Base-by-base conservation (phyloP, 2,329 filamentous ascomycete species). In the Coniochaeta sp. region DNA sequence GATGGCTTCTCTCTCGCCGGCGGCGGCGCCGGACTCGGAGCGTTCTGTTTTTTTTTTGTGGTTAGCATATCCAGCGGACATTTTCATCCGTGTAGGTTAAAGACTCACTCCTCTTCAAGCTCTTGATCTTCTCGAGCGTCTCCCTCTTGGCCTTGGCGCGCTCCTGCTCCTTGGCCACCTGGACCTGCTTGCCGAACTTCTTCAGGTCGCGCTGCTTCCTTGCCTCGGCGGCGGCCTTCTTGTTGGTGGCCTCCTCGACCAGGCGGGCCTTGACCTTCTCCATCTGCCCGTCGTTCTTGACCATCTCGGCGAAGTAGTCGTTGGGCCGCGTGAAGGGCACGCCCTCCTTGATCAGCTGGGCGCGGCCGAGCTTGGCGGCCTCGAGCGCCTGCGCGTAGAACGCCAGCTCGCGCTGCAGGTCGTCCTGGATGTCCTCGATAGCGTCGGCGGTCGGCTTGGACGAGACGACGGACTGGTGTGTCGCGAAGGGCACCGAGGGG, bases 281-380 rank as follows among this genome's bases (percentile, higher is more conserved):
- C 95, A 99, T 99, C 75, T 97, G 95, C 69, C 96, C 93, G 72
- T 99, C 95, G 70, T 89, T 91, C 85, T 98, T 98, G 70, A 97
- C 88, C 93, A 98, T 99, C 81, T 99, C 95, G 52, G 95, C 95
- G 69, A 99, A 99, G 78, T 96, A 99, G 77, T 99, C 95, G 60
- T 85, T 88, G 3, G 95, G 95, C 10, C 95, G 85, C 30, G 91
- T 89, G 77, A 99, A 99, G 7, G 90, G 85, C 0, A 93, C 83
- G 9, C 89, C 89, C 74, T 97, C 93, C 64, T 89, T 87, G 71
- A 90, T 89, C 26, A 99, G 81, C 63, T 87, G 78, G n/a, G 78
- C 74, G 60, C 93, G 89, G 2, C 86, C 95, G 62, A 85, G 78
- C 65, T 87, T 84, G 4, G 89, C 91, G 1, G 91, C 91, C 38